A percentile compares a stretch with the other conserved stretches of the same genome.
These are phyloP conservation scores for Yamadazyma tumulicola DNA, from an alignment of 805 yeast genomes.

Conservation along the genomic window DNA sequence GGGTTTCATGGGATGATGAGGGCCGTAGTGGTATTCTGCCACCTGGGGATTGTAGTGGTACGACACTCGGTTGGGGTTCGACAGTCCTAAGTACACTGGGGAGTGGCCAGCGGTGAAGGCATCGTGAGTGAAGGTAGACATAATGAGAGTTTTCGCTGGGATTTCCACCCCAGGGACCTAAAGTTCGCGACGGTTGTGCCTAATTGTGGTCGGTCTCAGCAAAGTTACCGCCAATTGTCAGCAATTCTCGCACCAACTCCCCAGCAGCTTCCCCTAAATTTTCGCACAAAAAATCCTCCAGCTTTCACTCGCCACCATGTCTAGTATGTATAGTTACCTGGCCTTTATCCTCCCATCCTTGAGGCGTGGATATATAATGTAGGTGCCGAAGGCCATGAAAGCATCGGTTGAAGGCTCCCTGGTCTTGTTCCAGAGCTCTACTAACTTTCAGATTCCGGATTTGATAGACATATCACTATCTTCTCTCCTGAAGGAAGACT, in stretches of 20 bases:
- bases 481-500: slow-evolving; percentile 98
- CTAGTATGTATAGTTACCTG: slow-evolving; percentile 10
- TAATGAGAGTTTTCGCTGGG: no score
- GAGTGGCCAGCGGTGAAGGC: slow-evolving; percentile 27
- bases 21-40: slow-evolving; percentile 83
- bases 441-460: slow-evolving; percentile 60
- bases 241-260: neutral
- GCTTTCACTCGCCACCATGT: slow-evolving; percentile 7
- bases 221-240: no score
- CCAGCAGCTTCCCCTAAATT: neutral
- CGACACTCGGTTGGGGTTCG: slow-evolving; percentile 63
- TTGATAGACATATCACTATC: slow-evolving; percentile 97
- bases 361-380: no score
- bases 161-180: no score
- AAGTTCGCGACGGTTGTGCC: no score
- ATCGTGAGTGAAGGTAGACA: slow-evolving; percentile 29
- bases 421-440: neutral
- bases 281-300: neutral
- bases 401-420: neutral
- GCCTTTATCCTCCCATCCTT: no score
- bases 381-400: neutral
- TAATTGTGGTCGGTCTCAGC: no score
- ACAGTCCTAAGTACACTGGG: slow-evolving; percentile 28
- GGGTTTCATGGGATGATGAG: slow-evolving; percentile 98
- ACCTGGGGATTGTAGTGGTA: slow-evolving; percentile 86